Evolutionary conservation across 805 yeast genomes (phyloP).

Genomic region (Ogataea pignaliae): DNA sequence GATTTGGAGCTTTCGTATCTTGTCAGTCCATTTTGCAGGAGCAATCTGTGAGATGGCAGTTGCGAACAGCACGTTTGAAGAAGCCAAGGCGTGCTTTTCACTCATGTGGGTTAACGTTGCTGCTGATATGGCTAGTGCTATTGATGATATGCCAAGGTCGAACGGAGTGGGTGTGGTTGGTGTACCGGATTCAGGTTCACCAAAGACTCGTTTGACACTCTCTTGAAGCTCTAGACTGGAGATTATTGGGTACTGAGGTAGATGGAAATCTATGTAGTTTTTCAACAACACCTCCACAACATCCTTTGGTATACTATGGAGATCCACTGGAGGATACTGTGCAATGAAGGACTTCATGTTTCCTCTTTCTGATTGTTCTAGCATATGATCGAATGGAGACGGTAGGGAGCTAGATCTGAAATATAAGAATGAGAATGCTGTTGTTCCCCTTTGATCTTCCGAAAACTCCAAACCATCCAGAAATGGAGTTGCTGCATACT

Average conservation of each 20-base stretch:
- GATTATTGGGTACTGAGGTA: conserved; percentile 14
- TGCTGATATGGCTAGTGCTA: conserved; percentile 8
- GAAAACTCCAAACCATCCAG: conserved; percentile 4
- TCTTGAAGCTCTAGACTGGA: conserved; percentile 10
- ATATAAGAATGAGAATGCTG: conserved; percentile 2
- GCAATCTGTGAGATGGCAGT: conserved; percentile 4
- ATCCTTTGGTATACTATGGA: conserved; percentile 11
- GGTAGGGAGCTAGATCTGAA: conserved; percentile 12
- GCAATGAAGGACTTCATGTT: conserved; percentile 6
- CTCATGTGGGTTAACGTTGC: conserved; percentile 10
- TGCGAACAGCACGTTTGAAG: conserved; percentile 9
- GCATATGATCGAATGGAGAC: conserved; percentile 9
- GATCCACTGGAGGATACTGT: conserved; percentile 12
- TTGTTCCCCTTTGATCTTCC: neutral
- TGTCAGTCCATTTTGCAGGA: conserved; percentile 4
- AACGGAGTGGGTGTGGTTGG: conserved; percentile 1
- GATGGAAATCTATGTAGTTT: conserved; percentile 11
- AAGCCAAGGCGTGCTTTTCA: conserved; percentile 8
- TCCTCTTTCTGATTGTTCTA: conserved; percentile 4
- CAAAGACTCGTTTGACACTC: conserved; percentile 5
- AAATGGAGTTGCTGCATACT: conserved; percentile 10
- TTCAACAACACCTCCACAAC: conserved; percentile 8
- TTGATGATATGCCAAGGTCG: conserved; percentile 6
- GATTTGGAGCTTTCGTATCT: conserved; percentile 7
- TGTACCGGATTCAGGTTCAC: neutral